Conservation (phyloP, 73 alveolate species). For the Effrenium voratum region DNA sequence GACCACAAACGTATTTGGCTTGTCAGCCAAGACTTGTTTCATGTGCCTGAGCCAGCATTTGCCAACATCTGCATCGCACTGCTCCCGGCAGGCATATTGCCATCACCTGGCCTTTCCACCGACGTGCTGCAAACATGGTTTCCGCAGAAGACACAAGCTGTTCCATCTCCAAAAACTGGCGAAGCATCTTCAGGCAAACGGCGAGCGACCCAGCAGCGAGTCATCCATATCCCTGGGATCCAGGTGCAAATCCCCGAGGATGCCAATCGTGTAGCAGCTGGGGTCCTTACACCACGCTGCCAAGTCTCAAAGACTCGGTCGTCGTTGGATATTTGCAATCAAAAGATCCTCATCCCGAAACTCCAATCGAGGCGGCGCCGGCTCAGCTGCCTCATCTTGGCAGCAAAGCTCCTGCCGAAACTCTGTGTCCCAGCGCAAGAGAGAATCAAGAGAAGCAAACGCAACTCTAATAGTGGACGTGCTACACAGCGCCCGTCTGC, state of each 20-base stretch:
- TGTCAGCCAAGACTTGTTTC: not conserved
- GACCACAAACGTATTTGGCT: conserved; percentile 42
- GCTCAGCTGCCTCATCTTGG: not conserved
- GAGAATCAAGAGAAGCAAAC: not conserved
- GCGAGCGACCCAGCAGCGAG: conserved; percentile 27
- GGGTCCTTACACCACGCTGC: conserved; percentile 16
- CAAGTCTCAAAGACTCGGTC: not conserved
- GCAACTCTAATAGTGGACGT: not conserved
- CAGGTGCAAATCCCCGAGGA: conserved; percentile 79
- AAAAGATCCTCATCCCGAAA: conserved; percentile 18
- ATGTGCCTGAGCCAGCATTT: conserved; percentile 16
- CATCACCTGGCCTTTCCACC: too few species aligned
- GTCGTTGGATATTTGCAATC: not conserved
- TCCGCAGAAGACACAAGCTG: too few species aligned
- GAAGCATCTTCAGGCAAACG: not conserved
- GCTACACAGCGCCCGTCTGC: not conserved
- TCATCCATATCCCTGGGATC: conserved; percentile 83
- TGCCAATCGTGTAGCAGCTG: conserved; percentile 51
- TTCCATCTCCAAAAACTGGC: too few species aligned
- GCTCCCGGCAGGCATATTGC: too few species aligned
- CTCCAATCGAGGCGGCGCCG: conserved; percentile 15
- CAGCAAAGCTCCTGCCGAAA: not conserved
- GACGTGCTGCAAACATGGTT: too few species aligned
- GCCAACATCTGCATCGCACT: too few species aligned
- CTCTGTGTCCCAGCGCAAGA: too few species aligned